Conservation (phyloP, 2,329 filamentous ascomycete species). For the Alternaria arbusti region DNA sequence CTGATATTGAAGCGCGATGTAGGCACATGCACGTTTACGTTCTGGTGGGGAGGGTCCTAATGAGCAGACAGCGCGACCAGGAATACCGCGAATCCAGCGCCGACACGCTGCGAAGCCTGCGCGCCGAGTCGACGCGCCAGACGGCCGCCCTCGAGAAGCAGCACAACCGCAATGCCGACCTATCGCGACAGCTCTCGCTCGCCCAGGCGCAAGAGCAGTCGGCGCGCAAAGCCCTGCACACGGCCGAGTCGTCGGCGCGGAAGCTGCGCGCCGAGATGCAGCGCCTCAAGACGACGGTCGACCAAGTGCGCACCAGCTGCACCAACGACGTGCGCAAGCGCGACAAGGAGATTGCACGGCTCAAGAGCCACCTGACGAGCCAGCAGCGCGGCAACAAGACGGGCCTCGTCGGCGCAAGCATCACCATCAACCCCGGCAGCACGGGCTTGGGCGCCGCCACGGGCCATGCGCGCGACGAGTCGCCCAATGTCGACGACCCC, state of each 20-base stretch:
- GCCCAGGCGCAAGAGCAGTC: conserved; percentile 74
- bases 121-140: conserved; percentile 76
- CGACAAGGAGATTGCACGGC: conserved; percentile 83
- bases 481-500: conserved; percentile 60
- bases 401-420: conserved; percentile 55
- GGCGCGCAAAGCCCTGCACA: conserved; percentile 71
- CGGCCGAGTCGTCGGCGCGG: conserved; percentile 75
- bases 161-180: conserved; percentile 61
- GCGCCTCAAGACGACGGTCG: conserved; percentile 77
- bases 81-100: conserved; percentile 86
- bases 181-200: conserved; percentile 63
- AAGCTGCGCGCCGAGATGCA: conserved; percentile 84
- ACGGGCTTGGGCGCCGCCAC: conserved; percentile 33
- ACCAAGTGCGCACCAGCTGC: conserved; percentile 85
- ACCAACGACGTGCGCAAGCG: conserved; percentile 90
- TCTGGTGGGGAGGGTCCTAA: not conserved
- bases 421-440: conserved; percentile 52
- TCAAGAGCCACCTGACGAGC: conserved; percentile 86
- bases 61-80: conserved; percentile 74
- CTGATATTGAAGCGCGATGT: conserved; percentile 89
- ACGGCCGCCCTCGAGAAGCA: conserved; percentile 69
- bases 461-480: conserved; percentile 60
- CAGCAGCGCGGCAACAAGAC: conserved; percentile 57
- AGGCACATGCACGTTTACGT: conserved; percentile 39
- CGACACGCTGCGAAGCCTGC: conserved; percentile 75